Base-by-base conservation (phyloP, 495 filamentous ascomycete genomes). In the Cladorrhinum samala region DNA sequence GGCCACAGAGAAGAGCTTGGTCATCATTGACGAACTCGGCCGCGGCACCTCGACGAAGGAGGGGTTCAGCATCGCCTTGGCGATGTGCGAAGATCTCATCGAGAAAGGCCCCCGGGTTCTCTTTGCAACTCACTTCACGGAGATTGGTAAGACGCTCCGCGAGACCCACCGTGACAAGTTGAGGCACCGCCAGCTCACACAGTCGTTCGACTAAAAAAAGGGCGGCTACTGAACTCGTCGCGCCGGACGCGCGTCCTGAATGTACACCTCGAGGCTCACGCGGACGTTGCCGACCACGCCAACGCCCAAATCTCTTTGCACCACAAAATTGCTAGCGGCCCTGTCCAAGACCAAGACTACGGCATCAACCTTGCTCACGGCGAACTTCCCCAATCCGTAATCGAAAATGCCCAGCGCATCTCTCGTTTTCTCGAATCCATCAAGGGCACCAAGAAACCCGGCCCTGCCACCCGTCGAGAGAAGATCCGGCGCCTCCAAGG, bases 51-150 rank as follows among this genome's bases (percentile, higher is more conserved):
- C 89, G 64, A 89, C 87, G 1, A 80, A 83, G 40, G 94, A 97
- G 65, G 93, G 94, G 0, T 72, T 96, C 9, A 84, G 88, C 13
- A 88, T 97, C 61, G 91, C 93, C n/a, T 65, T 96, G 43, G 84
- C 89, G 19, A 85, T 96, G 60, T 82, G 89, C 3, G 93, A 97
- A 72, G 87, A 87, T 1, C 72, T 98, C 16, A 78, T 98, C 9
- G 76, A 88, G 27, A 91, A 81, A 52, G 75, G 79, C 48, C 79
- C 89, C 0, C 70, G 89, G 2, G 81, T 96, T 5, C 95, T 90
- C 84, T 98, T 97, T 64, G 89, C 83, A 18, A 96, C 93, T 0
- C 93, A 98, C 64, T 97, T 96, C 61, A 78, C 78, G 36, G 87
- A 95, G 59, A 76, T 98, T 4, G 64, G 77, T 78, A 69, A 49